Evolutionary conservation across 2,329 filamentous ascomycete genomes (phyloP).

Genomic region (Penicillium sp.): DNA sequence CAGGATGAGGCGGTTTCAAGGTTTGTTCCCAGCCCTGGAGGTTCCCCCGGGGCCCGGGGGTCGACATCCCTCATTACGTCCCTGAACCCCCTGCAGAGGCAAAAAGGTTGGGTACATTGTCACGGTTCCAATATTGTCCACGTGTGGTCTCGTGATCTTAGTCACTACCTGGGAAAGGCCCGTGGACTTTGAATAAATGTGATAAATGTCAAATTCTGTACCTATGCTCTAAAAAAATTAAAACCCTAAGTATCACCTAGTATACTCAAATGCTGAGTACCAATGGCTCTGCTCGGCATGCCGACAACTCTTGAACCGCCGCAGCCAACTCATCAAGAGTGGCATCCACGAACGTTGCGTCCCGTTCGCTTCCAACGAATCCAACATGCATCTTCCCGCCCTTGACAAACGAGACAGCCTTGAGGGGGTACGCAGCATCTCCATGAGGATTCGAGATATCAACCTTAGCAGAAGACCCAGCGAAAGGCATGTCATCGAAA

Average conservation of each 20-base stretch:
- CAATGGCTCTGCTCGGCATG: slow-evolving; percentile 3
- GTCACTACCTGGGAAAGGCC: no score
- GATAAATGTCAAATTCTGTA: not conserved
- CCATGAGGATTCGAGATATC: slow-evolving; percentile 63
- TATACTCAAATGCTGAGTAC: slow-evolving; percentile 8
- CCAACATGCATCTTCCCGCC: slow-evolving; percentile 63
- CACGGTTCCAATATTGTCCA: no score
- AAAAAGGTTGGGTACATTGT: no score
- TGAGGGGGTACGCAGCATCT: slow-evolving; percentile 43
- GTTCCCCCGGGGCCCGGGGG: no score
- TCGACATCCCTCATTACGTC: no score
- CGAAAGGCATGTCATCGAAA: slow-evolving; percentile 54
- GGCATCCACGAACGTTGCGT: slow-evolving; percentile 52
- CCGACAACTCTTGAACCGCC: slow-evolving; percentile 43
- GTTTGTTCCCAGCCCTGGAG: no score
- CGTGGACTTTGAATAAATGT: no score
- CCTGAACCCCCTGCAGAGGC: no score
- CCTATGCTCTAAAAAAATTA: not conserved
- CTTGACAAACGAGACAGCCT: slow-evolving; percentile 47
- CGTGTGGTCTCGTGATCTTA: no score
- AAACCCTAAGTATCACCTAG: not conserved
- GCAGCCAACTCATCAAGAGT: slow-evolving; percentile 55
- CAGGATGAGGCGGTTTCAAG: no score
- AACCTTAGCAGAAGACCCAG: slow-evolving; percentile 43
- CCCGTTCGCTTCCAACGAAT: slow-evolving; percentile 56